phyloP scores from a whole-genome alignment of 1,139 yeast species.

The Debaryomyces nepalensis region DNA sequence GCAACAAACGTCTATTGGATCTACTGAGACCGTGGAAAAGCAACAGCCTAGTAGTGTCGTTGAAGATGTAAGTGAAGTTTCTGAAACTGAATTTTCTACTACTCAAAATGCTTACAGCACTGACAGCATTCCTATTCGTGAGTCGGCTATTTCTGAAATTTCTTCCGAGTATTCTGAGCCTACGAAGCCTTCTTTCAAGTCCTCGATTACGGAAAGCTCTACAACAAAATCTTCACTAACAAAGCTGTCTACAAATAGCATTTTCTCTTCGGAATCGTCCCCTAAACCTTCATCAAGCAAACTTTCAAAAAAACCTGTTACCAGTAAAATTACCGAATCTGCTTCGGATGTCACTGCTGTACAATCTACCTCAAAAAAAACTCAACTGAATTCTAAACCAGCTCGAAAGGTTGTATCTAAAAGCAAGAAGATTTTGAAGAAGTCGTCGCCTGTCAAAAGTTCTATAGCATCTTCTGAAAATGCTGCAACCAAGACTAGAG shows the following conservation, averaged over 20 bases:
- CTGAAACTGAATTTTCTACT: neutral
- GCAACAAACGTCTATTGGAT: neutral
- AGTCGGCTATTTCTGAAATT: too few relatives aligned
- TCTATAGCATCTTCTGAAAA: neutral
- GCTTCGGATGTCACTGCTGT: too few relatives aligned
- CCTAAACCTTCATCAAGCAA: neutral
- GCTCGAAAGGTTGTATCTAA: neutral
- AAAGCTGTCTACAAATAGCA: too few relatives aligned
- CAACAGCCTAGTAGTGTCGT: neutral
- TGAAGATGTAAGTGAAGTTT: neutral
- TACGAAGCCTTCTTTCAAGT: too few relatives aligned
- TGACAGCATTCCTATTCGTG: too few relatives aligned
- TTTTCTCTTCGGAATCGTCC: neutral
- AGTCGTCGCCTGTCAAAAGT: neutral
- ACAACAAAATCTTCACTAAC: too few relatives aligned
- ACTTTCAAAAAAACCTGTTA: neutral
- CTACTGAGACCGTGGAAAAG: neutral
- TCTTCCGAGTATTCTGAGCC: too few relatives aligned
- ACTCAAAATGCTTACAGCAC: too few relatives aligned
- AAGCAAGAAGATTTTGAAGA: neutral
- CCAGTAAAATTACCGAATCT: too few relatives aligned
- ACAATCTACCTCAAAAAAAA: neutral
- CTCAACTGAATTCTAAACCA: neutral
- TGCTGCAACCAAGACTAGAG: neutral
- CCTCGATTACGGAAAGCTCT: too few relatives aligned